Percentiles rank a stretch among this genome's conserved stretches.
These are phyloP conservation scores for Ophiostoma pallidulum DNA, from an alignment of 2,329 filamentous ascomycete genomes.

Conservation along the genomic window DNA sequence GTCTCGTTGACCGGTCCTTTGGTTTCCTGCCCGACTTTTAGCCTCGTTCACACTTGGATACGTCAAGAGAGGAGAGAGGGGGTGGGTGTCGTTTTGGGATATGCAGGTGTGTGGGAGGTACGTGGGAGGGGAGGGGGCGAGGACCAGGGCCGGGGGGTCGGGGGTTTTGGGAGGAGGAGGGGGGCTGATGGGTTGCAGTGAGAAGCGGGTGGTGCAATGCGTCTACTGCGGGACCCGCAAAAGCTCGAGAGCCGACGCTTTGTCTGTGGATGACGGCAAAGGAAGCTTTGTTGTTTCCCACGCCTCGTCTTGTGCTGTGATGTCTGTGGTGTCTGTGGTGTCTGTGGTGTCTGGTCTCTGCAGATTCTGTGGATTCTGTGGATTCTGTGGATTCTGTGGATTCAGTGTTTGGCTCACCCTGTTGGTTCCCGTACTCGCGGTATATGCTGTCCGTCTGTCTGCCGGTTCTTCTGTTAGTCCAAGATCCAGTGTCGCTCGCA, in stretches of 20 bases:
- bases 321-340: neutral
- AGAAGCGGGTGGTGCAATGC: conserved; percentile 22
- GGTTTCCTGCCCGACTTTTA: conserved; percentile 32
- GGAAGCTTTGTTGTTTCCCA: neutral
- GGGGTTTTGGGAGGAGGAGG: conserved; percentile 14
- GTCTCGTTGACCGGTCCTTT: conserved; percentile 21
- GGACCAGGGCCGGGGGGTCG: no score
- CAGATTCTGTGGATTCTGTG: no score
- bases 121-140: no score
- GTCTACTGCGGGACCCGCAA: conserved; percentile 29
- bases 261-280: no score
- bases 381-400: neutral
- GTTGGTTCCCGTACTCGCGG: conserved; percentile 9
- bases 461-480: no score
- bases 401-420: conserved; percentile 6
- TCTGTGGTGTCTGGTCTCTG: neutral
- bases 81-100: neutral
- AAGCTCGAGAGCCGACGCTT: conserved; percentile 2
- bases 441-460: no score
- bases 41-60: conserved; percentile 23
- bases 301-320: neutral
- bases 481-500: no score
- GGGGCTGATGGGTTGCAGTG: no score
- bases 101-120: conserved; percentile 3
- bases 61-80: neutral